Conservation (phyloP, 208 protist genomes). For the Crithidia brevicula region DNA sequence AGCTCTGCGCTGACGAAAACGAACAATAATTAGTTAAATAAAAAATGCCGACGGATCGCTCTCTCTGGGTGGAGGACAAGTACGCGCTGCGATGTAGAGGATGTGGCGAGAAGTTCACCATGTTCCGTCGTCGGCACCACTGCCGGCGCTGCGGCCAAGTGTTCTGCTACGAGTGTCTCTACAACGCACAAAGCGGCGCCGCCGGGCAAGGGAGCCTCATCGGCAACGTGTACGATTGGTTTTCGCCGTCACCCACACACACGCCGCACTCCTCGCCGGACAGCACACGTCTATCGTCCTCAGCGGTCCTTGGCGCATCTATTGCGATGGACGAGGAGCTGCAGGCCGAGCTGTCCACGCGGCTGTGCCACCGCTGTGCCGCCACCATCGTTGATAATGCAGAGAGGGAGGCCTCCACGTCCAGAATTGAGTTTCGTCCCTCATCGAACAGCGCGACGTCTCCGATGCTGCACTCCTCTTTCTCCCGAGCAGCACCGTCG, state of each 20-base stretch:
- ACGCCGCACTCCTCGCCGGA: neutral
- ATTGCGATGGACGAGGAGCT: constrained; percentile 1
- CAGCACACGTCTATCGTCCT: neutral
- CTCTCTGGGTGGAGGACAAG: constrained; percentile 81
- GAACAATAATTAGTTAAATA: no score
- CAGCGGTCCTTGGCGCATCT: neutral
- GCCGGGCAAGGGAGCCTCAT: constrained; percentile 19
- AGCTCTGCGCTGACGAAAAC: no score
- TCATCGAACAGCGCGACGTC: constrained; percentile 8
- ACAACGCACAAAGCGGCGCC: constrained; percentile 17
- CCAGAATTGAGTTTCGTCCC: constrained; percentile 19
- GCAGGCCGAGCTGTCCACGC: constrained; percentile 21
- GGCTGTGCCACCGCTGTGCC: constrained; percentile 46
- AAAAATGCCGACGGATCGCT: constrained; percentile 44
- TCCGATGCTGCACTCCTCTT: neutral
- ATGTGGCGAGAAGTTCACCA: constrained; percentile 62
- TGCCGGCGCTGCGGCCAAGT: constrained; percentile 84
- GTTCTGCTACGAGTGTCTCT: constrained; percentile 76
- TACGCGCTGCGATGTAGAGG: constrained; percentile 67
- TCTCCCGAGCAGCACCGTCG: no score
- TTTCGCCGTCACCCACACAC: constrained; percentile 11
- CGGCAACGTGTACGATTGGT: constrained; percentile 25
- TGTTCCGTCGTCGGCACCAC: constrained; percentile 78
- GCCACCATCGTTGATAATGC: constrained; percentile 30
- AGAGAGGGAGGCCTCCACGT: constrained; percentile 11